Evolutionary conservation across 2,329 filamentous ascomycete genomes (phyloP), one percentile per base, ranked within the genome.

Genomic region (Cladosporium sp.): DNA sequence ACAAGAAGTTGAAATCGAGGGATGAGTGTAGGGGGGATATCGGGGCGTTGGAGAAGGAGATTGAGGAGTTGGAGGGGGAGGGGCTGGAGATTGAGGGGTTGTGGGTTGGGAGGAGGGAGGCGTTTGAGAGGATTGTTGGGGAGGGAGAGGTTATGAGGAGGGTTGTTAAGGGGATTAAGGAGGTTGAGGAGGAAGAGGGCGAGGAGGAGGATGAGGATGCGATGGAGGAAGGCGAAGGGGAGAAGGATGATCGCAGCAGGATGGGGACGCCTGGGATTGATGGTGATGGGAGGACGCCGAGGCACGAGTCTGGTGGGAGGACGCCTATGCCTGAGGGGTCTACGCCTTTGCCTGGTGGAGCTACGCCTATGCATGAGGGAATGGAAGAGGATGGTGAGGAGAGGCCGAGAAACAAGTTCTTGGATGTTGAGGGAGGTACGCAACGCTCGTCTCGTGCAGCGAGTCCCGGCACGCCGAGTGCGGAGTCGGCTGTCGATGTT

Each of bases 101-200:
- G 0, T 97, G 93, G 93, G 83, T 86, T 49, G 93, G 96, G 78
- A 85, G 94, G 46, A 84, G 90, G 68, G 91, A 92, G 71, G 92
- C 97, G 78, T 97, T 97, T 77, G 91, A 89, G 65, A 86, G 88
- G 64, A 93, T 98, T 73, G 91, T 97, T 75, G 91, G 93, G 66
- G 94, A 97, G 80, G 92, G 92, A n/a, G 91, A 91, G 86, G 85
- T 91, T 69, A 84, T 98, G 76, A 84, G 93, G 65, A 85, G 91
- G 58, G 84, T 96, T 76, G 97, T 98, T 74, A 88, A 93, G 67
- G 93, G 97, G 74, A 94, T 97, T 82, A 96, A 97, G 80, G 93
- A 97, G 79, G 91, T 95, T 0, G 93, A 97, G 79, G 84, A 92
- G 49, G 86, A 92, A 63, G 92, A 96, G 77, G 92, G 92, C 87